Evolutionary conservation across 1,284 basidiomycete species (phyloP).

Genomic region (Cryptococcus deneoformans): DNA sequence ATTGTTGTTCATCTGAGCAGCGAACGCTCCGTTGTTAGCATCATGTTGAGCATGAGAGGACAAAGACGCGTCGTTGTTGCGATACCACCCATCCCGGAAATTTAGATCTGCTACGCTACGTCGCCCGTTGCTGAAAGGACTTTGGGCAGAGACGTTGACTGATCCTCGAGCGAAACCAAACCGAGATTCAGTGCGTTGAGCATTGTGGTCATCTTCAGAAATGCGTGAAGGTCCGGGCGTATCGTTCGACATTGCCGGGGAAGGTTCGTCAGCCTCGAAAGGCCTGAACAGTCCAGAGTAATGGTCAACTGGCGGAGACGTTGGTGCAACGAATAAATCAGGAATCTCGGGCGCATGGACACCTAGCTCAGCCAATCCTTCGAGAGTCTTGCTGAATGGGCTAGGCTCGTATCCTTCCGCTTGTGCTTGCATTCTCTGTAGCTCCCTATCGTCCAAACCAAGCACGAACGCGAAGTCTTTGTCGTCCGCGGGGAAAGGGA

Average conservation of each 20-base stretch:
- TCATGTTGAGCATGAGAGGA: slow-evolving; percentile 8
- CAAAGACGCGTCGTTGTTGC: slow-evolving; percentile 1
- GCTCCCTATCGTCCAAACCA: slow-evolving; percentile 26
- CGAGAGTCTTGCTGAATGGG: slow-evolving; percentile 37
- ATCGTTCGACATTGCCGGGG: slow-evolving; percentile 11
- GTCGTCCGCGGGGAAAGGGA: slow-evolving; percentile 30
- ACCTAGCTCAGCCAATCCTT: slow-evolving; percentile 32
- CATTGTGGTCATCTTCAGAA: slow-evolving; percentile 57
- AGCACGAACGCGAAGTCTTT: slow-evolving; percentile 38
- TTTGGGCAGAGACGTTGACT: slow-evolving; percentile 20
- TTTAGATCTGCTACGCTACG: slow-evolving; percentile 10
- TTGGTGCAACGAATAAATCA: slow-evolving; percentile 12
- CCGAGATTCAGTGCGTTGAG: slow-evolving; percentile 65
- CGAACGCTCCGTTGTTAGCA: slow-evolving; percentile 6
- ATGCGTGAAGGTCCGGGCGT: slow-evolving; percentile 12
- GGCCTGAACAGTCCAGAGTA: slow-evolving; percentile 26
- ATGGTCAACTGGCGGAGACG: slow-evolving; percentile 3
- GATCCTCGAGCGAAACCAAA: slow-evolving; percentile 76
- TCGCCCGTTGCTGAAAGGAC: slow-evolving; percentile 22
- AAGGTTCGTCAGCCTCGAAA: slow-evolving; percentile 20
- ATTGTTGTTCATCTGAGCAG: slow-evolving; percentile 14
- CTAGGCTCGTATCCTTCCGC: slow-evolving; percentile 32
- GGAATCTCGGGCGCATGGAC: slow-evolving; percentile 26
- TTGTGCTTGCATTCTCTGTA: slow-evolving; percentile 21
- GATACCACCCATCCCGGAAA: slow-evolving; percentile 15